A percentile compares a stretch with the other conserved stretches of the same genome.
These are phyloP conservation scores for Rehmannia glutinosa DNA, from an alignment of 257 asterid genomes.

Conservation along the genomic window DNA sequence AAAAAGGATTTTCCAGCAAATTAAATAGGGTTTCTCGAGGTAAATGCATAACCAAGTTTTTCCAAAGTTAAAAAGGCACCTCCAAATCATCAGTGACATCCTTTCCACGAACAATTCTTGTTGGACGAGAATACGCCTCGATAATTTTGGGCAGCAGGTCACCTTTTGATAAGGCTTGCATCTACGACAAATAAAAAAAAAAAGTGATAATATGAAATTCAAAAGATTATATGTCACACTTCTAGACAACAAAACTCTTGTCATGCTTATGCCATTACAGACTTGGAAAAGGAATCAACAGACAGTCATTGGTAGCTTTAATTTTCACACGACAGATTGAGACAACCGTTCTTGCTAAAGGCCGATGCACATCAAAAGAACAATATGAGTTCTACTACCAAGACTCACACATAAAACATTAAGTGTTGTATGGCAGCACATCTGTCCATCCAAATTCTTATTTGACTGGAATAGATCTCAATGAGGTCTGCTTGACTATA, in stretches of 20 bases:
- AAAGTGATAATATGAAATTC: neutral
- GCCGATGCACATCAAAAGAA: neutral
- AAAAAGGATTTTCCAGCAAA: neutral
- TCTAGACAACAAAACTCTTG: neutral
- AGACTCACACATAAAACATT: neutral
- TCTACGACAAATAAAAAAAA: conserved; percentile 34
- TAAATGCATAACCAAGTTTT: conserved; percentile 3
- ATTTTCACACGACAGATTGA: neutral
- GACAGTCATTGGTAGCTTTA: conserved; percentile 7
- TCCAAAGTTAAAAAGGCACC: conserved; percentile 36
- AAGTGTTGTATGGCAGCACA: neutral
- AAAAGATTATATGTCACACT: neutral
- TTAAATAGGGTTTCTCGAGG: neutral
- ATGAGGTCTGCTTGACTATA: neutral
- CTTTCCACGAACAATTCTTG: conserved; percentile 93
- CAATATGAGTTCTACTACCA: neutral
- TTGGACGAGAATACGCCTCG: conserved; percentile 98
- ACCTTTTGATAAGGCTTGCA: conserved; percentile 69
- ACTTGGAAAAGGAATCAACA: conserved; percentile 6
- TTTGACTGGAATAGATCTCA: neutral
- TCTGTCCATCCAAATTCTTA: neutral
- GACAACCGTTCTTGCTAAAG: neutral
- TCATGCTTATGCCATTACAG: neutral
- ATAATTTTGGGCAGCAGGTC: conserved; percentile 66
- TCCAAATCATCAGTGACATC: conserved; percentile 50